Base-by-base conservation (phyloP, 306 rosid genomes). In the Parietaria judaica region DNA sequence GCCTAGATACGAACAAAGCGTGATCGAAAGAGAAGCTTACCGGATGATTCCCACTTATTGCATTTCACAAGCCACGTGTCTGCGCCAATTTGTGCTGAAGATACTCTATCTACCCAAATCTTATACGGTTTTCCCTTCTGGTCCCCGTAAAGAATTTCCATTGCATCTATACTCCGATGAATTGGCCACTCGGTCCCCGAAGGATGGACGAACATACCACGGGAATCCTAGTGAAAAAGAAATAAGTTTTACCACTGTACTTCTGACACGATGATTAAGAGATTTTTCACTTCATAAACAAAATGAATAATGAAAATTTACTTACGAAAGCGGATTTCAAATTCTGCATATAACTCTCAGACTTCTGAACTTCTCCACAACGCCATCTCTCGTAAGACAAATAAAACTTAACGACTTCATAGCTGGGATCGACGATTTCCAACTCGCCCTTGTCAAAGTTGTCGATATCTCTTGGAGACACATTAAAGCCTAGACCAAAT, bases 351-450 rank as follows among this genome's bases (percentile, higher is more conserved):
- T 59, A 71, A 59, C 44, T 62, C 75, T 74, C 84, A 41, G 89
- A 78, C 38, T 75, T 80, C 64, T 70, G 86, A 48, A 86, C 67
- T 65, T 86, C 84, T 36, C 80, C 95, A 16, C 77, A 57, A 52
- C 82, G 78, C 97, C 97, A 89, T 75, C 76, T 78, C 80, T 89
- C 97, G 49, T 78, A 84, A 53, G 80, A 78, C 72, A 82, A 63
- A 70, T 80, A 82, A 64, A 84, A 79, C 60, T 71, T 80, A 60
- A 89, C 87, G 7, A 84, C 84, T 70, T 82, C 92, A 34, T 76
- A 70, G 64, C 67, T 73, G 68, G 80, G 87, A 66, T 62, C 60
- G 55, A 63, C 53, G 54, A 7, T 39, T 57, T 74, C 59, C 56
- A 55, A 67, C 66, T 64, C 54, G 66, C 66, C 67, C 39, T 43